Percentiles rank a stretch among this genome's conserved stretches.
Conservation (phyloP, 2,329 filamentous ascomycete species). For the Botrytis porri region DNA sequence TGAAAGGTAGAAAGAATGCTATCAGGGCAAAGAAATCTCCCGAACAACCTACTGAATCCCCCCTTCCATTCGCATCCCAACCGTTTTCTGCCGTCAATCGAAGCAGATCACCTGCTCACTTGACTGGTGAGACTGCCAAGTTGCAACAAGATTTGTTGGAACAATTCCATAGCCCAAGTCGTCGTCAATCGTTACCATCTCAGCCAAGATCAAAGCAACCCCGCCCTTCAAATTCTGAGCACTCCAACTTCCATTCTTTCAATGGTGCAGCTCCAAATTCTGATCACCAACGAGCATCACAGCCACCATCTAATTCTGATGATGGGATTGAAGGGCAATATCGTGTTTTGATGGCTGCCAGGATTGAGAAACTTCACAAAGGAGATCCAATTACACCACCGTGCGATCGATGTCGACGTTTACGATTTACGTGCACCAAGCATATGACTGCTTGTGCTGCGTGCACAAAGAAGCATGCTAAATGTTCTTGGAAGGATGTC, state of each 20-base stretch:
- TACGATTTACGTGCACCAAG: constrained; percentile 80
- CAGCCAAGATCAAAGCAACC: constrained; percentile 26
- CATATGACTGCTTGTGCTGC: constrained; percentile 82
- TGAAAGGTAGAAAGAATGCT: constrained; percentile 72
- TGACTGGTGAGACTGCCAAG: constrained; percentile 31
- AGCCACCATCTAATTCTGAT: constrained; percentile 28
- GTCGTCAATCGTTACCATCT: constrained; percentile 25
- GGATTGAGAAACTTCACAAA: constrained; percentile 71
- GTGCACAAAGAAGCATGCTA: constrained; percentile 87
- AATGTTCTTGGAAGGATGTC: constrained; percentile 82
- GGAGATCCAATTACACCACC: constrained; percentile 76
- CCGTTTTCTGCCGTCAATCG: constrained; percentile 40
- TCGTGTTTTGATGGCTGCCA: constrained; percentile 65
- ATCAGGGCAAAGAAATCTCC: constrained; percentile 61
- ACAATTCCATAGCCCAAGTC: constrained; percentile 45
- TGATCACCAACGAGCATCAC: constrained; percentile 34
- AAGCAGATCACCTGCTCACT: constrained; percentile 38
- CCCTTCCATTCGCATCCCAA: constrained; percentile 28
- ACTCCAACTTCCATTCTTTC: constrained; percentile 21
- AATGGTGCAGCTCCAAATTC: constrained; percentile 21
- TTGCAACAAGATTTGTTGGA: constrained; percentile 55
- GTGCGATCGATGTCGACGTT: constrained; percentile 76
- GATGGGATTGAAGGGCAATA: constrained; percentile 40
- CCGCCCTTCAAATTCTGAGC: constrained; percentile 22
- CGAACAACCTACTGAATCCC: constrained; percentile 30